A percentile compares a stretch with the other conserved stretches of the same genome.
Conservation (phyloP, 768 basidiomycete species). For the Kwoniella heveanensis region DNA sequence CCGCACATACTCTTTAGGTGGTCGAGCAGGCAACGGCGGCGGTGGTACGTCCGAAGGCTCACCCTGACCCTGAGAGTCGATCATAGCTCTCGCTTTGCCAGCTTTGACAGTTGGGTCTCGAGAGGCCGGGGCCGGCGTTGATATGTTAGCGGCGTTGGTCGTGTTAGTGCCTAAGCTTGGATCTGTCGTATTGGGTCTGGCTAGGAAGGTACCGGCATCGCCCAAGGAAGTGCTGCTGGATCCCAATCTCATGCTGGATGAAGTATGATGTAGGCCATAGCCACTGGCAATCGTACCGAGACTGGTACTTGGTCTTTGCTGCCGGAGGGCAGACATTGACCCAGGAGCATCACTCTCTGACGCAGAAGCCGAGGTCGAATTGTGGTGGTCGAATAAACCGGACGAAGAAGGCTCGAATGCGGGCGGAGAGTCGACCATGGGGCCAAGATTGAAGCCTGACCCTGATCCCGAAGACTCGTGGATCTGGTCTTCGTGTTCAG, state of each 20-base stretch:
- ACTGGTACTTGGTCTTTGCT: constrained; percentile 14
- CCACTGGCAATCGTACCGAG: neutral
- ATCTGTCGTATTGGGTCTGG: neutral
- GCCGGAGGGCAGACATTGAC: neutral
- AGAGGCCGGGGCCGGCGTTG: too few relatives aligned
- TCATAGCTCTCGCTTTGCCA: constrained; percentile 20
- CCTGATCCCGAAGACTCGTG: too few relatives aligned
- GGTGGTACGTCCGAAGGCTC: constrained; percentile 25
- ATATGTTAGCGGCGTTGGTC: too few relatives aligned
- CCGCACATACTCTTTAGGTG: constrained; percentile 50
- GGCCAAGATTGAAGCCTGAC: neutral
- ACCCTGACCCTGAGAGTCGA: neutral
- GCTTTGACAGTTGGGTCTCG: constrained; percentile 27
- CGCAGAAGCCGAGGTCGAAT: neutral
- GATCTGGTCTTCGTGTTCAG: too few relatives aligned
- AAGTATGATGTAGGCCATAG: too few relatives aligned
- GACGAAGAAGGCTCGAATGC: neutral
- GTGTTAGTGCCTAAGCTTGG: neutral
- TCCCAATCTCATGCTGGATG: too few relatives aligned
- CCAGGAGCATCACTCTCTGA: neutral
- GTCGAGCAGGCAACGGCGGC: constrained; percentile 48
- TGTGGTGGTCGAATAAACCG: too few relatives aligned
- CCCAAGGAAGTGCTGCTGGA: neutral
- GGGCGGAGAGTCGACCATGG: neutral
- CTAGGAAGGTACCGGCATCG: neutral